phyloP scores from a whole-genome alignment of 768 basidiomycete species.

The Naganishia vishniacii region DNA sequence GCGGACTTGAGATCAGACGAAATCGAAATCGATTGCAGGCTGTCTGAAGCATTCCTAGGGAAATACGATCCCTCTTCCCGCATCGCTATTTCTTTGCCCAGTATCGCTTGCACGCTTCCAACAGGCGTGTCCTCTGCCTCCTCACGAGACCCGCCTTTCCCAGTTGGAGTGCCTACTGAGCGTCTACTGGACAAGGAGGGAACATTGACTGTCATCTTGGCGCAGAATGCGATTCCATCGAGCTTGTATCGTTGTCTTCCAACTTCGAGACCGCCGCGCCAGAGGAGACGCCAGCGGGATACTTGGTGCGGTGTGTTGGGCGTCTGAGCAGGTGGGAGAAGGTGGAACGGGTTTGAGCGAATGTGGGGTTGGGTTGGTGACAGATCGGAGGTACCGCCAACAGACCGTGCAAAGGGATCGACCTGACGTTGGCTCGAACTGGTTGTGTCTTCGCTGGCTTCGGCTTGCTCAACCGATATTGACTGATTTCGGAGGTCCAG shows the following conservation, averaged over 20 bases:
- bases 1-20: too few relatives aligned
- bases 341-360: background rate
- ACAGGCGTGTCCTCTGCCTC: background rate
- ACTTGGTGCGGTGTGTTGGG: background rate
- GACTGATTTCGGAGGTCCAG: too few relatives aligned
- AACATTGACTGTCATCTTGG: background rate
- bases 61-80: conserved; percentile 12
- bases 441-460: too few relatives aligned
- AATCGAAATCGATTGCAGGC: conserved; percentile 19
- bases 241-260: conserved; percentile 41
- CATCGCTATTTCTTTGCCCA: conserved; percentile 10
- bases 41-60: background rate
- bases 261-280: conserved; percentile 45
- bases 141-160: background rate
- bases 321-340: background rate
- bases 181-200: background rate
- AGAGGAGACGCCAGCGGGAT: conserved; percentile 39
- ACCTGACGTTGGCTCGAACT: too few relatives aligned
- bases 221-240: conserved; percentile 33
- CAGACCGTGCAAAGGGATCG: too few relatives aligned
- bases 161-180: background rate
- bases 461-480: too few relatives aligned
- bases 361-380: background rate
- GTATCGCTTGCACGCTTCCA: background rate
- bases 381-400: too few relatives aligned